Evolutionary conservation across 306 rosid genomes (phyloP), one percentile per base, ranked within the genome.

Genomic region (Vigna radiata): DNA sequence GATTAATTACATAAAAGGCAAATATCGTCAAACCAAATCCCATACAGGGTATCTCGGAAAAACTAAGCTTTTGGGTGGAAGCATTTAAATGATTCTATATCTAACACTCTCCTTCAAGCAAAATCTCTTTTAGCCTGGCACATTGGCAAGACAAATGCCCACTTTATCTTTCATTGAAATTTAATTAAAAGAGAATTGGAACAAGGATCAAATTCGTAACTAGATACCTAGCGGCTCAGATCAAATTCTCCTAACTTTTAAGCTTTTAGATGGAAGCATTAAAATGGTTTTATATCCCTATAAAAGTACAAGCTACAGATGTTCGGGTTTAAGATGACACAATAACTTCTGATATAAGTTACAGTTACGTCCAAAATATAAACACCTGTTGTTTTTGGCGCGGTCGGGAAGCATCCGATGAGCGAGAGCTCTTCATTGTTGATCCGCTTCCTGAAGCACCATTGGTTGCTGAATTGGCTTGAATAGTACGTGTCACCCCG

Each of bases 401-500:
- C 31, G 75, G 74, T 79, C 81, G 81, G 25, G 89, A 63, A 60
- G 79, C 80, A 63, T 90, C 97, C 8, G 88, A 77, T 15, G 82
- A 76, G 12, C 82, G 86, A 77, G 90, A 80, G 70, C 72, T 83
- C 87, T 87, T 91, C 13, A 56, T n/a, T 52, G 87, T 79, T 25
- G 78, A 74, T 12, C 77, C 90, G 49, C 78, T 85, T 71, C 86
- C 90, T 0, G 87, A 63, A 29, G 86, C 83, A 33, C 93, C 96
- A 63, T 90, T 94, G 48, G 90, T 84, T 53, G 87, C 71, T 60
- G 96, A 83, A 78, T 89, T 90, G 67, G 97, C 88, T 87, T 88
- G 89, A 87, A 90, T 89, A 37, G 97, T 90, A 9, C 89, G 89
- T 0, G 87, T 90, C 63, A 86, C 91, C 41, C 97, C 97, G 33